A percentile compares a stretch with the other conserved stretches of the same genome.
Evolutionary conservation across 768 basidiomycete genomes (phyloP).

Genomic region (Mycena alexandri): DNA sequence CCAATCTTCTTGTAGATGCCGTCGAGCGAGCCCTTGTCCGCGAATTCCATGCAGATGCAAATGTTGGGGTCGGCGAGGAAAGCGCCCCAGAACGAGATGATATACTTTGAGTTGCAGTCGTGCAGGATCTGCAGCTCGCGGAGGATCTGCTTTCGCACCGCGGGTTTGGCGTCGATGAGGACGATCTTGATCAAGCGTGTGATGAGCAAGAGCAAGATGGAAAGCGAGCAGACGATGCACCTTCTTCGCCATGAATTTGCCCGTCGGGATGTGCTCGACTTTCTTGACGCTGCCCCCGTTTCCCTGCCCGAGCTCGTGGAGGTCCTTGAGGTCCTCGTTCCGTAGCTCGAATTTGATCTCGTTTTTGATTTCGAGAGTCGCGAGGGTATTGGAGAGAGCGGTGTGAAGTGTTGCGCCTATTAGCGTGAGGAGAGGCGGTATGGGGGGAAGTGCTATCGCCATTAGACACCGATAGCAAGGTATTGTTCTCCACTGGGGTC

Average conservation of each 20-base stretch:
- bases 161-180: slow-evolving; percentile 95
- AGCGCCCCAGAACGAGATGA: slow-evolving; percentile 97
- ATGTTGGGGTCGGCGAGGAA: slow-evolving; percentile 98
- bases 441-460: slow-evolving; percentile 66
- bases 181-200: slow-evolving; percentile 73
- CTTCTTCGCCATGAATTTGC: slow-evolving; percentile 98
- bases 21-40: slow-evolving; percentile 95
- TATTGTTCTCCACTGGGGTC: slow-evolving; percentile 58
- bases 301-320: slow-evolving; percentile 93
- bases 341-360: slow-evolving; percentile 88
- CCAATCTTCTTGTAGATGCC: slow-evolving; percentile 97
- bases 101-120: slow-evolving; percentile 92
- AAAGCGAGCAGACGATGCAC: slow-evolving; percentile 56
- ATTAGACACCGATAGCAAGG: slow-evolving; percentile 62
- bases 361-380: slow-evolving; percentile 86
- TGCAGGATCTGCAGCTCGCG: slow-evolving; percentile 99
- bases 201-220: slow-evolving; percentile 9
- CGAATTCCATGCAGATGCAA: slow-evolving; percentile 98
- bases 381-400: slow-evolving; percentile 85
- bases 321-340: slow-evolving; percentile 90
- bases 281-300: slow-evolving; percentile 98
- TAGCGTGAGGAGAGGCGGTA: slow-evolving; percentile 62
- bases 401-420: slow-evolving; percentile 81
- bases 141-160: slow-evolving; percentile 96
- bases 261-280: slow-evolving; percentile 92